phyloP scores from a whole-genome alignment of 1,139 yeast genomes.

The Nakaseomyces delphensis region DNA sequence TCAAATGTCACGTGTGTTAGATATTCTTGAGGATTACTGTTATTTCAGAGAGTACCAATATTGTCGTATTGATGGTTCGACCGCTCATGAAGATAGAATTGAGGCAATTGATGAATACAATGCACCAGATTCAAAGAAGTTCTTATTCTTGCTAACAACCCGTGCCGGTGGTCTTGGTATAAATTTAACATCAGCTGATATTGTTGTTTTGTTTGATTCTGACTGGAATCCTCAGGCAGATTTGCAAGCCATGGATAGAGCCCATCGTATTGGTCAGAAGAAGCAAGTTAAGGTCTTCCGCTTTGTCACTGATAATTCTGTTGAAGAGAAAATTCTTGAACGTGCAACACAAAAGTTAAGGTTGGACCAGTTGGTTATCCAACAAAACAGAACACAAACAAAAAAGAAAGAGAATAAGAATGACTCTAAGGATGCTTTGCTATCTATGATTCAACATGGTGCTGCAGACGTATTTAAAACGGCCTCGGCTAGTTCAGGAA shows the following conservation, averaged over 20 bases:
- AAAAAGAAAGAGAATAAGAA: conserved; percentile 41
- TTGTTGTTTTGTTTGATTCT: conserved; percentile 81
- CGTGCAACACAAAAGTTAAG: conserved; percentile 92
- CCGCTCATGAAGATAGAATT: conserved; percentile 88
- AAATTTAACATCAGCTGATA: conserved; percentile 86
- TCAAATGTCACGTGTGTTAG: conserved; percentile 89
- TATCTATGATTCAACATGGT: conserved; percentile 95
- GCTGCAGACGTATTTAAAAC: conserved; percentile 76
- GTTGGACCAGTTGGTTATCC: conserved; percentile 90
- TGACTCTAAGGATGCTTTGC: conserved; percentile 71
- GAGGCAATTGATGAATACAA: conserved; percentile 89
- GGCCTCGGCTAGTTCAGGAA: conserved; percentile 19
- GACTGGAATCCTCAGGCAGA: conserved; percentile 99
- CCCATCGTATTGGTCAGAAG: conserved; percentile 96
- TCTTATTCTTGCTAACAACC: conserved; percentile 79
- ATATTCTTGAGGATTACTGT: conserved; percentile 90
- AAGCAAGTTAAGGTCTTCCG: conserved; percentile 89
- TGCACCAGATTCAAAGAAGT: conserved; percentile 72
- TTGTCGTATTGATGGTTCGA: conserved; percentile 92
- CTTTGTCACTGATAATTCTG: conserved; percentile 91
- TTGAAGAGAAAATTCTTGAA: conserved; percentile 91
- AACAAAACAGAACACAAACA: conserved; percentile 65
- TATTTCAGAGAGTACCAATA: conserved; percentile 73
- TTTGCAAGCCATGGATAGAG: conserved; percentile 97
- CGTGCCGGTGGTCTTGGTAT: conserved; percentile 99